Evolutionary conservation across 257 asterid species (phyloP), one percentile per base, ranked within the genome.

Genomic region (Solanum pimpinellifolium): DNA sequence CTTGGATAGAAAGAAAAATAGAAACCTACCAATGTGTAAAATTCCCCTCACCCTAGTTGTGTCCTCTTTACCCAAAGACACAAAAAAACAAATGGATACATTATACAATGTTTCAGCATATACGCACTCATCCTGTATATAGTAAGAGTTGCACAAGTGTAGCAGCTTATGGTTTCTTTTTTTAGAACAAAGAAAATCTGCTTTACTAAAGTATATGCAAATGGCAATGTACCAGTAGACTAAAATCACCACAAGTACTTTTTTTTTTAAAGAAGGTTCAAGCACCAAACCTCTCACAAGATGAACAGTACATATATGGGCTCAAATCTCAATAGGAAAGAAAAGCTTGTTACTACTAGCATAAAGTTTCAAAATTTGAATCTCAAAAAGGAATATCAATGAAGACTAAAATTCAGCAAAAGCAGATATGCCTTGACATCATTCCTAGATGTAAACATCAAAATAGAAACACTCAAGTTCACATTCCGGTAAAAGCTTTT

Each of bases 401-500:
- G 0, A 77, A 44, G 41, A 42, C 49, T 7, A 42, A 8, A 13
- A n/a, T 41, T n/a, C 62, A 27, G 39, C 8, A 42, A 76, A 42
- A 14, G 56, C 7, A 75, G 9, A 41, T 14, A 39, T 39, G 82
- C 23, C 18, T 52, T 23, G 62, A 6, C 23, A 6, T 52, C 23
- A 52, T 52, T 52, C 23, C 62, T 52, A 52, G 23, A 16, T 16
- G 62, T 52, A 59, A 59, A 5, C 10, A 42, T 11, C 23, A 2
- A 76, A 41, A 41, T 41, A 20, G 83, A 39, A 14, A 37, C 83
- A 77, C 4, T 33, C 8, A 42, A 42, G 59, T 11, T 76, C 31
- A 76, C 83, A 76, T 76, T 4, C 60, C 83, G 13, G 86, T 84
- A 49, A 66, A 66, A 66, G 29, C 78, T 37, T 90, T 90, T 87